Percentiles rank a stretch among this genome's conserved stretches.
Conservation (phyloP, 192 early-diverging fungal species). For the Paraglomus occultum region DNA sequence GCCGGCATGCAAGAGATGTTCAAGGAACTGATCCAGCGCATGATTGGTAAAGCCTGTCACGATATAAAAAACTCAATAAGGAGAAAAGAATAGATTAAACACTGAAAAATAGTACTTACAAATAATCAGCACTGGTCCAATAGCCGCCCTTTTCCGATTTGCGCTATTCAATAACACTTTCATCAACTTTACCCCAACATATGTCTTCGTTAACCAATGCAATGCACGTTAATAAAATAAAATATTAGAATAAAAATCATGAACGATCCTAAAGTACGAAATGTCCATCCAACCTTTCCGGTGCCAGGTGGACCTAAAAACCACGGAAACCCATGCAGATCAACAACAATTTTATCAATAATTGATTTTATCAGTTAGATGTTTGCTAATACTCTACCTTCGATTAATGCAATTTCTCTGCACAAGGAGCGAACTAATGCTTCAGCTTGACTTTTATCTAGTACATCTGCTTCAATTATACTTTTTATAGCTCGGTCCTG, state of each 20-base stretch:
- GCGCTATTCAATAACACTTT: conserved; percentile 32
- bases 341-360: background rate
- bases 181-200: conserved; percentile 51
- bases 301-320: conserved; percentile 50
- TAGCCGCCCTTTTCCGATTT: conserved; percentile 30
- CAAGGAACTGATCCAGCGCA: conserved; percentile 61
- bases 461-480: conserved; percentile 25
- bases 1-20: conserved; percentile 44
- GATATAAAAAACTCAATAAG: too few relatives aligned
- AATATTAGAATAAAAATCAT: too few relatives aligned
- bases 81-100: too few relatives aligned
- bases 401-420: conserved; percentile 52
- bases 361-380: background rate
- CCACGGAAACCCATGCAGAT: background rate
- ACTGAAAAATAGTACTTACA: too few relatives aligned
- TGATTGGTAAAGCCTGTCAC: conserved; percentile 62
- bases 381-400: conserved; percentile 47
- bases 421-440: conserved; percentile 49
- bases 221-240: too few relatives aligned
- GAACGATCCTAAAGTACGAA: too few relatives aligned
- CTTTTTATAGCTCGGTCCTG: background rate
- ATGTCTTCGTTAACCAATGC: too few relatives aligned
- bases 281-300: too few relatives aligned
- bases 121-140: conserved; percentile 48
- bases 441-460: conserved; percentile 51